These are phyloP conservation scores for Zasmidium cellare DNA, from an alignment of 2,329 filamentous ascomycete species.

Conservation along the genomic window DNA sequence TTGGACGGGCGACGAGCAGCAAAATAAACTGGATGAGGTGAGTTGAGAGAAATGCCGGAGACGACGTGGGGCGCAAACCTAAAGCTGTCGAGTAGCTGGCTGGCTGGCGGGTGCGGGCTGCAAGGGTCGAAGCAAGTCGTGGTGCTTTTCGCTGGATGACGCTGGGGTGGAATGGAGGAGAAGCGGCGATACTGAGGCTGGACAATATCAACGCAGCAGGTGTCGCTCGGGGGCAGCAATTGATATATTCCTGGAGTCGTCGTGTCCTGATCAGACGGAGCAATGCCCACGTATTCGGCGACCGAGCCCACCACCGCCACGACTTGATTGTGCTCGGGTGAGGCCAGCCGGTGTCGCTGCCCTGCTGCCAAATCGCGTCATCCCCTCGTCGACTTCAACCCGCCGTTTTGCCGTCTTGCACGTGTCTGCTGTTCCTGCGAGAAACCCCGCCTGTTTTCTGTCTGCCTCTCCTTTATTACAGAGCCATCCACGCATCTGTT, in stretches of 20 bases:
- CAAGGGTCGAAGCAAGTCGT: slow-evolving; percentile 3
- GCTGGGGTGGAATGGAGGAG: background rate
- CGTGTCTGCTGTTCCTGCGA: background rate
- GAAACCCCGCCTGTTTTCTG: background rate
- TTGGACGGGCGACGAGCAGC: slow-evolving; percentile 2
- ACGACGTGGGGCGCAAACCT: background rate
- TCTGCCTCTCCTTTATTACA: background rate
- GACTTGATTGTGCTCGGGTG: background rate
- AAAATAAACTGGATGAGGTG: background rate
- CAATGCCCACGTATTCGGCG: too few species aligned
- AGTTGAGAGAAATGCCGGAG: background rate
- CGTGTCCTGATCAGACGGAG: too few species aligned
- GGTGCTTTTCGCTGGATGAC: background rate
- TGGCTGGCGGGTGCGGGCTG: background rate
- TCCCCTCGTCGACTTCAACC: slow-evolving; percentile 1
- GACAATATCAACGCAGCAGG: background rate
- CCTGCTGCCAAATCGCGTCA: background rate
- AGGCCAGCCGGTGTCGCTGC: slow-evolving; percentile 1
- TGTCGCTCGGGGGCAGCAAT: background rate
- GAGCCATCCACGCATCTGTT: background rate
- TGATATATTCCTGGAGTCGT: background rate
- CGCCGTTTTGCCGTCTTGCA: slow-evolving; percentile 1
- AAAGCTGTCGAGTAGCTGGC: background rate
- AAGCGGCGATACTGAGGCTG: background rate
- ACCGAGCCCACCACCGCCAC: slow-evolving; percentile 1